These are phyloP conservation scores for Daldinia concentrica DNA, from an alignment of 495 filamentous ascomycete species.

Conservation along the genomic window DNA sequence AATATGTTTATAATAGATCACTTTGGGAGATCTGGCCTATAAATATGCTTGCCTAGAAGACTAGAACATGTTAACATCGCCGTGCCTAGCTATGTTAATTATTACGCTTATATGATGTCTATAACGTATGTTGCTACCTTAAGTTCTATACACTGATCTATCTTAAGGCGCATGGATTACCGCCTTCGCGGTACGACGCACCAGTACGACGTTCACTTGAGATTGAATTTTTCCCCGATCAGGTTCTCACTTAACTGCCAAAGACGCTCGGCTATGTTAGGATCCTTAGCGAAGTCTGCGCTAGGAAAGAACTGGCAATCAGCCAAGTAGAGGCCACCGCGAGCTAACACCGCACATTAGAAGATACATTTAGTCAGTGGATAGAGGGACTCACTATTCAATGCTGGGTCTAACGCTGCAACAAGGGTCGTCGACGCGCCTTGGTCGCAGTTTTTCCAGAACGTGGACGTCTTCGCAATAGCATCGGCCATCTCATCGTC, in stretches of 20 bases:
- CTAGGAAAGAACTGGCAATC: slow-evolving; percentile 52
- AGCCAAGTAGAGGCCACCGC: slow-evolving; percentile 50
- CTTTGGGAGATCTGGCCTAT: slow-evolving; percentile 19
- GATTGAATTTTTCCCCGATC: slow-evolving; percentile 42
- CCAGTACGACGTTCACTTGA: not conserved
- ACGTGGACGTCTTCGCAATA: slow-evolving; percentile 50
- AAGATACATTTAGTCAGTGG: not conserved
- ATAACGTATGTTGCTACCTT: not conserved
- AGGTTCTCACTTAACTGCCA: slow-evolving; percentile 48
- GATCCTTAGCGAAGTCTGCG: slow-evolving; percentile 35
- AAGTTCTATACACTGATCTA: not conserved
- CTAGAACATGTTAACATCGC: slow-evolving; percentile 13
- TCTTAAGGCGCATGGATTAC: not conserved
- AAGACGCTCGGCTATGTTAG: slow-evolving; percentile 33
- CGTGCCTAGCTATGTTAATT: not conserved
- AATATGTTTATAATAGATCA: slow-evolving; percentile 6
- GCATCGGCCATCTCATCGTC: slow-evolving; percentile 50
- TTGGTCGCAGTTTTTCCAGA: slow-evolving; percentile 62
- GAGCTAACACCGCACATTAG: slow-evolving; percentile 43
- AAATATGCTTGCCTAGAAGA: slow-evolving; percentile 15
- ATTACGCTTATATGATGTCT: slow-evolving; percentile 7
- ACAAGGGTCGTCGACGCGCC: slow-evolving; percentile 67
- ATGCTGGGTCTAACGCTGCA: slow-evolving; percentile 64
- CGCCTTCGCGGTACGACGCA: not conserved
- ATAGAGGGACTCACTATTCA: slow-evolving; percentile 50